Conservation (phyloP, 768 basidiomycete species). For the Boletellus emodensis region DNA sequence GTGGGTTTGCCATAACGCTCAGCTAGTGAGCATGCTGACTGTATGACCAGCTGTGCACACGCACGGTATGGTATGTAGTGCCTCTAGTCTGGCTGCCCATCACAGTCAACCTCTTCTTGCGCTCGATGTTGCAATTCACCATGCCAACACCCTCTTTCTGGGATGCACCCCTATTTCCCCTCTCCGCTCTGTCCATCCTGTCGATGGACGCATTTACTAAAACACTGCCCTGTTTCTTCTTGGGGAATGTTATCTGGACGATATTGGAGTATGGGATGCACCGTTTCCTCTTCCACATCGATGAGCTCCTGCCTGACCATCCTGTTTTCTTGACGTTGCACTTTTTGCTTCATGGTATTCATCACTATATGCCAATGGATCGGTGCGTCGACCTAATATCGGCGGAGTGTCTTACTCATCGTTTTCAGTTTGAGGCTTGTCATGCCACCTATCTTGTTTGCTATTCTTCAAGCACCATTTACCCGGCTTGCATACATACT, state of each 20-base stretch:
- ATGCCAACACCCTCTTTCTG: conserved; percentile 63
- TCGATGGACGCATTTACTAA: conserved; percentile 51
- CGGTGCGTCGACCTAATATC: conserved; percentile 42
- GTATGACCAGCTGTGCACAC: conserved; percentile 61
- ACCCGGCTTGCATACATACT: conserved; percentile 77
- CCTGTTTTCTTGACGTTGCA: conserved; percentile 79
- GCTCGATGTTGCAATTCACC: conserved; percentile 80
- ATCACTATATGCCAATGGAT: conserved; percentile 98
- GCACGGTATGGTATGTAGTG: conserved; percentile 91
- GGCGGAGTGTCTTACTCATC: conserved; percentile 1
- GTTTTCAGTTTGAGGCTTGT: conserved; percentile 75
- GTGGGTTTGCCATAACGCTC: conserved; percentile 33
- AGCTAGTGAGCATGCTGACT: background rate
- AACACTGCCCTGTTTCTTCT: conserved; percentile 64
- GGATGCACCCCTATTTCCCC: conserved; percentile 51
- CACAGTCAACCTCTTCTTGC: conserved; percentile 68
- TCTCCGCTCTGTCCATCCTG: conserved; percentile 44
- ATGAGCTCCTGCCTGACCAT: conserved; percentile 79
- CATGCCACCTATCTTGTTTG: conserved; percentile 91
- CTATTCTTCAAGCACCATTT: conserved; percentile 74
- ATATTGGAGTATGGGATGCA: conserved; percentile 90
- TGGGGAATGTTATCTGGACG: conserved; percentile 92
- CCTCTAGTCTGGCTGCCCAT: conserved; percentile 93
- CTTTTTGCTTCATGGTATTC: conserved; percentile 91
- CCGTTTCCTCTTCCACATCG: conserved; percentile 96